Percentiles rank a stretch among this genome's conserved stretches.
Evolutionary conservation across 306 rosid species (phyloP).

Genomic region (Abrus precatorius): DNA sequence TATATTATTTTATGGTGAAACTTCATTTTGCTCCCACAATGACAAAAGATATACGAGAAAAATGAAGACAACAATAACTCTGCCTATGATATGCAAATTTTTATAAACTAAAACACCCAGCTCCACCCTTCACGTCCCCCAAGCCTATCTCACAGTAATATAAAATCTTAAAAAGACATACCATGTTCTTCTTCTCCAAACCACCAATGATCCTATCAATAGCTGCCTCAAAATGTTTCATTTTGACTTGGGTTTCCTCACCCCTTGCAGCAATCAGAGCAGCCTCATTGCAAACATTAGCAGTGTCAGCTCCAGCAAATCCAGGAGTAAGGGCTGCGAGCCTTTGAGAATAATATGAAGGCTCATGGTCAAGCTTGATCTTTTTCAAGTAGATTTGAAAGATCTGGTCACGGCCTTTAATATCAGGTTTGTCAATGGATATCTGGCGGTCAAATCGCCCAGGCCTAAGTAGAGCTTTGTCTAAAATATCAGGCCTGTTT

Average conservation of each 20-base stretch:
- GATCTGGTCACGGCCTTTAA: constrained; percentile 90
- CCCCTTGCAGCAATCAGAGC: constrained; percentile 94
- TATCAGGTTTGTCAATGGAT: constrained; percentile 84
- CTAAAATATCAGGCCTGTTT: constrained; percentile 95
- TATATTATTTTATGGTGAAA: background rate
- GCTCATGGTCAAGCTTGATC: constrained; percentile 87
- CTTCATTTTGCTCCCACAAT: constrained; percentile 7
- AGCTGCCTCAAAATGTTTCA: constrained; percentile 90
- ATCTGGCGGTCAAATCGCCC: constrained; percentile 96
- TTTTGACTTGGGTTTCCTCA: constrained; percentile 68
- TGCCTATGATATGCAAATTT: background rate
- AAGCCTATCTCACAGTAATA: constrained; percentile 2
- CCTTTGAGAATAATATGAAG: constrained; percentile 87
- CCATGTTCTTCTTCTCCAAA: constrained; percentile 98
- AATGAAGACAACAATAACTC: background rate
- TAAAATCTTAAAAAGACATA: constrained; percentile 32
- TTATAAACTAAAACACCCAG: background rate
- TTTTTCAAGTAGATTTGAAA: constrained; percentile 86
- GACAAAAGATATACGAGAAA: constrained; percentile 13
- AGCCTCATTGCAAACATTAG: constrained; percentile 97
- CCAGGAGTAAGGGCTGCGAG: constrained; percentile 99
- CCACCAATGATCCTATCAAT: constrained; percentile 97
- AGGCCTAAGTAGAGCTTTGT: constrained; percentile 92
- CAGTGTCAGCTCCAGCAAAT: constrained; percentile 99
- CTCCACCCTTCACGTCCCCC: background rate